Conservation (phyloP, 768 basidiomycete genomes). For the Panellus pusillus region DNA sequence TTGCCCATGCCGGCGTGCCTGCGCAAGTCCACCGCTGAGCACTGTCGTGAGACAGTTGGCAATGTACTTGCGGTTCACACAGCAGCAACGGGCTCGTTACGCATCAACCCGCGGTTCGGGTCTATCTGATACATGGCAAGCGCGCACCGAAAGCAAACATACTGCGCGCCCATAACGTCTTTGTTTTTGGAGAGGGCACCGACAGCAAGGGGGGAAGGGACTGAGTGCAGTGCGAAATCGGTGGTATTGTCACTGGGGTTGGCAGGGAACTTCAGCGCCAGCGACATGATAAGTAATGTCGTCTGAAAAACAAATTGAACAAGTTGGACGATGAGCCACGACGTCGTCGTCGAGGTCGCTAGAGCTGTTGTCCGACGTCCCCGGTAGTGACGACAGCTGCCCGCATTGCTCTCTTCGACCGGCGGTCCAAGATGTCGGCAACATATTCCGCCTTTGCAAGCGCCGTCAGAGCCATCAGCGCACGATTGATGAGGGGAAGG, state of each 20-base stretch:
- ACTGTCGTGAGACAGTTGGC: conserved; percentile 17
- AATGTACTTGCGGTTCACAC: conserved; percentile 22
- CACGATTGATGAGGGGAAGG: conserved; percentile 17
- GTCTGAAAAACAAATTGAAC: conserved; percentile 18
- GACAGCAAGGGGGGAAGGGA: conserved; percentile 20
- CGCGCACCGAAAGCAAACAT: conserved; percentile 22
- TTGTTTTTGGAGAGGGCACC: conserved; percentile 12
- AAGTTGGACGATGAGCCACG: conserved; percentile 16
- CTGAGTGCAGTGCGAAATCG: conserved; percentile 20
- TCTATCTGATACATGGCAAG: conserved; percentile 21
- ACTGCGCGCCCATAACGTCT: conserved; percentile 19
- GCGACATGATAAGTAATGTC: conserved; percentile 20
- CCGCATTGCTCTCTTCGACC: conserved; percentile 21
- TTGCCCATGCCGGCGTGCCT: conserved; percentile 12
- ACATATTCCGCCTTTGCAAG: conserved; percentile 20
- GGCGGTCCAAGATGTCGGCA: conserved; percentile 20
- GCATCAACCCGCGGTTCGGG: conserved; percentile 16
- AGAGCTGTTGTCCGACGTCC: conserved; percentile 16
- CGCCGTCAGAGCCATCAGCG: conserved; percentile 9
- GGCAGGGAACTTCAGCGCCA: conserved; percentile 15
- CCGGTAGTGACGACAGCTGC: conserved; percentile 13
- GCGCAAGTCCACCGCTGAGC: conserved; percentile 17
- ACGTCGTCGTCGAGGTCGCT: conserved; percentile 17
- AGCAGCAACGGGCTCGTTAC: conserved; percentile 20
- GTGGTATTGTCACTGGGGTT: conserved; percentile 20